These are phyloP conservation scores for Botrytis fabae DNA, from an alignment of 2,329 filamentous ascomycete genomes.

Conservation along the genomic window DNA sequence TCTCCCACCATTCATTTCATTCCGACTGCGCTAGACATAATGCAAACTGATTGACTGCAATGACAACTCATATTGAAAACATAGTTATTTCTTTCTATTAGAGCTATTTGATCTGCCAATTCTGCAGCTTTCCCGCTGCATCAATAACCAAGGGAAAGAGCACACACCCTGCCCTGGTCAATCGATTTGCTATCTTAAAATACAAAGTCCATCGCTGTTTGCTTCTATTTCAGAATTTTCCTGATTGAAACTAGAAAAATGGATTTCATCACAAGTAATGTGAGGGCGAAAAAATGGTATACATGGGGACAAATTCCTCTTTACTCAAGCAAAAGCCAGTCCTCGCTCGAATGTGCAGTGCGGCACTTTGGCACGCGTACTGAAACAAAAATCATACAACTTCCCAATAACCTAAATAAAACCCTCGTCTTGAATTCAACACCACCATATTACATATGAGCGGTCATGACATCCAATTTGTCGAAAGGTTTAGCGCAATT, in stretches of 20 bases:
- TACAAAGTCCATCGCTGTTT: conserved; percentile 15
- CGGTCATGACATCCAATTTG: conserved; percentile 81
- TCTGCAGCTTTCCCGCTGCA: background rate
- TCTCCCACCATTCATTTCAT: background rate
- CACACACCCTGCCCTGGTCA: background rate
- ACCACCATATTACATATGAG: conserved; percentile 50
- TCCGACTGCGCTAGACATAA: background rate
- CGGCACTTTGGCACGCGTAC: background rate
- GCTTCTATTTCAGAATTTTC: background rate
- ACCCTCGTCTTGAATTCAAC: conserved; percentile 22
- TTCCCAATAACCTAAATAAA: conserved; percentile 21
- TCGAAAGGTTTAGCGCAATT: conserved; percentile 93
- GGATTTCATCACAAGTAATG: background rate
- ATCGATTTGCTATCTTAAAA: conserved; percentile 9
- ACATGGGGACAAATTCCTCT: conserved; percentile 14
- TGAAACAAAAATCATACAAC: conserved; percentile 22
- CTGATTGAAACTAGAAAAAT: background rate
- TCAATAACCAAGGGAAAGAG: conserved; percentile 19
- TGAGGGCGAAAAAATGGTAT: conserved; percentile 24
- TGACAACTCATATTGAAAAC: background rate
- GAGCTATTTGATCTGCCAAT: conserved; percentile 16
- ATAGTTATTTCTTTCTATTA: conserved; percentile 22
- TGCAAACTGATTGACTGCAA: background rate
- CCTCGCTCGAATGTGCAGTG: conserved; percentile 35
- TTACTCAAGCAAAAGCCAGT: conserved; percentile 28